A percentile compares a stretch with the other conserved stretches of the same genome.
These are phyloP conservation scores for Cinnamomum micranthum DNA, from an alignment of 164 flowering plant species.

Conservation along the genomic window DNA sequence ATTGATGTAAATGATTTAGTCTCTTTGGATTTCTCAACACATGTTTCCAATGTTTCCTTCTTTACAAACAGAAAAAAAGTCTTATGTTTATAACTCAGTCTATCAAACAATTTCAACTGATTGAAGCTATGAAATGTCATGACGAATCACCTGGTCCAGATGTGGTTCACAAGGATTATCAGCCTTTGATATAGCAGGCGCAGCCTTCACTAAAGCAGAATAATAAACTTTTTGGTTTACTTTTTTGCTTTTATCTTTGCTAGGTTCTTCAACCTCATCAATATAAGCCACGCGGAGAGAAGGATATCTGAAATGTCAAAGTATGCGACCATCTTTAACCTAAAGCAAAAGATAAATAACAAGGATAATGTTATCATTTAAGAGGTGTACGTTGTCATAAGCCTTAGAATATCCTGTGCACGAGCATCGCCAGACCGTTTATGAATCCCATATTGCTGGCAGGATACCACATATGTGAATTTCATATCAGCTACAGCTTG, in stretches of 20 bases:
- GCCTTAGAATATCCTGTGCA: constrained; percentile 62
- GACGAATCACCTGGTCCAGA: constrained; percentile 68
- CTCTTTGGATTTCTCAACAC: too few species aligned
- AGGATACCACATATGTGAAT: constrained; percentile 73
- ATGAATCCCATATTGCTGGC: constrained; percentile 70
- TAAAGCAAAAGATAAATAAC: background rate
- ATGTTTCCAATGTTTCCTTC: too few species aligned
- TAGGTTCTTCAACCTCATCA: constrained; percentile 89
- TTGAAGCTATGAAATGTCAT: background rate
- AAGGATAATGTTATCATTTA: background rate
- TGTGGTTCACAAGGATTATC: constrained; percentile 53
- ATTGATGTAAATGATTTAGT: too few species aligned
- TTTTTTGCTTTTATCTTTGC: constrained; percentile 58
- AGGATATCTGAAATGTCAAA: constrained; percentile 56
- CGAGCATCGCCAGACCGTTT: constrained; percentile 65
- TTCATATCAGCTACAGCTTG: constrained; percentile 86
- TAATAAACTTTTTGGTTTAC: constrained; percentile 69
- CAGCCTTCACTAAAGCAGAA: constrained; percentile 85
- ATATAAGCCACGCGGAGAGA: constrained; percentile 96
- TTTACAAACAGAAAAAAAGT: background rate
- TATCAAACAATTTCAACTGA: background rate
- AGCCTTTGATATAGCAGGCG: constrained; percentile 46
- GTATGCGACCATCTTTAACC: background rate
- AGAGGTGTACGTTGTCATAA: constrained; percentile 53
- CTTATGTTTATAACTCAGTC: background rate